phyloP scores from a whole-genome alignment of 2,329 filamentous ascomycete genomes.

The Cercospora janseana region DNA sequence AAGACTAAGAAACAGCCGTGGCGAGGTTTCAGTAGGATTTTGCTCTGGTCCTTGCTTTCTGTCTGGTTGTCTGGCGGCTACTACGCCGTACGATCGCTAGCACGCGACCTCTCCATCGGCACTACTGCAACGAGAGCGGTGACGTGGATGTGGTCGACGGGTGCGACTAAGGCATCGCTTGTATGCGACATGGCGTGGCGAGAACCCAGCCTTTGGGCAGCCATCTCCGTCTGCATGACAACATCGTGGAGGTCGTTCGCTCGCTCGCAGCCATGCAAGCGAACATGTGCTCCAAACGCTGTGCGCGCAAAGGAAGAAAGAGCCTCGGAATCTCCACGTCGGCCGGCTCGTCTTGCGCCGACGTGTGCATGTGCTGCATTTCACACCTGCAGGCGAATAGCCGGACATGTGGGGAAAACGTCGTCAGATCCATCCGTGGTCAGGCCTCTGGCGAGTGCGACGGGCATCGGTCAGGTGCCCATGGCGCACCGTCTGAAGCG shows the following conservation, averaged over 20 bases:
- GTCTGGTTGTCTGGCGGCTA: not conserved
- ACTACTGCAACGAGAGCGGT: conserved; percentile 1
- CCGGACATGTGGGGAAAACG: conserved; percentile 2
- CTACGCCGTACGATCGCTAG: conserved; percentile 2
- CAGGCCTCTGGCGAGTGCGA: too few relatives aligned
- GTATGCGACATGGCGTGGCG: not conserved
- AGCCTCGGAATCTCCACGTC: conserved; percentile 2
- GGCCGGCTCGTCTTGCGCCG: not conserved
- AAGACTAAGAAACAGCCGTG: not conserved
- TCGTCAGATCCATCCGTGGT: not conserved
- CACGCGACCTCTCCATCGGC: not conserved
- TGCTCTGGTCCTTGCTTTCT: not conserved
- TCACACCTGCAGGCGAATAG: not conserved
- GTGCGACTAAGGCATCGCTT: conserved; percentile 1
- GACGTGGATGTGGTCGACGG: not conserved
- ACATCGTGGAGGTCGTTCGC: not conserved
- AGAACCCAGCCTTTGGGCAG: too few relatives aligned
- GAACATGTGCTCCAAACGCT: conserved; percentile 7
- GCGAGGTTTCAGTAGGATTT: not conserved
- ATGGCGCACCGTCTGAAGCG: too few relatives aligned
- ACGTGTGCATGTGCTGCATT: conserved; percentile 1
- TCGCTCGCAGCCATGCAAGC: not conserved
- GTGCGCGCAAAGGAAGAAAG: too few relatives aligned
- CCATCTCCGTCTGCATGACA: not conserved
- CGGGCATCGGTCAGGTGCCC: too few relatives aligned